Evolutionary conservation across 306 rosid genomes (phyloP), one percentile per base, ranked within the genome.

Genomic region (Lathyrus aphaca): DNA sequence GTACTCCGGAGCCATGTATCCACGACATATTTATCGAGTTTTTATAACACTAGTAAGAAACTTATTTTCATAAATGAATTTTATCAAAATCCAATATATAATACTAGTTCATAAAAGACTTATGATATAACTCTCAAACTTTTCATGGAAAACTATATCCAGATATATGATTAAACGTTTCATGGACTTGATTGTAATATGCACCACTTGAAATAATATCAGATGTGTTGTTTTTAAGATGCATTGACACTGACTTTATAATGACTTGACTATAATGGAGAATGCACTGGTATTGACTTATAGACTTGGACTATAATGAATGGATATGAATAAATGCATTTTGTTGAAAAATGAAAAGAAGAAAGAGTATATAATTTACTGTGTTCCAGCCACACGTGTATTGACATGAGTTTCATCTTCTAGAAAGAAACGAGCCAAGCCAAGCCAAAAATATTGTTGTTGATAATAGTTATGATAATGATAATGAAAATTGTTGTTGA

Each of bases 1-100:
- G 65, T 93, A 93, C 68, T 93, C 98, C 0, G 98, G 98, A 61
- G 98, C 97, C 97, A 93, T 88, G 71, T 93, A 90, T 0, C 98
- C 98, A 37, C 98, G 90, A 77, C 68, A 60, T 53, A n/a, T 63
- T 19, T 54, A 61, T 17, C 10, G 40, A 73, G 2, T 25, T 59
- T 16, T 40, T 18, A 62, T 11, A 19, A 18, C 15, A 62, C 29
- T 62, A 6, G 35, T 12, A 5, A 18, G 6, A 37, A 18, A 62
- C 29, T 10, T 12, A 39, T 54, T 53, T 68, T 68, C 39, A 53
- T 39, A 23, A 2, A 39, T 27, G 17, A 39, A 68, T 8, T 25
- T 68, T 27, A 10, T 45, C 18, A 29, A 39, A 69, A 19, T 53
- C 59, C 25, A 69, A 16, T 4, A 42, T 54, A 55, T 27, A 7